phyloP scores from a whole-genome alignment of 306 rosid genomes.

The barrel medic (Medicago truncatula) region DNA sequence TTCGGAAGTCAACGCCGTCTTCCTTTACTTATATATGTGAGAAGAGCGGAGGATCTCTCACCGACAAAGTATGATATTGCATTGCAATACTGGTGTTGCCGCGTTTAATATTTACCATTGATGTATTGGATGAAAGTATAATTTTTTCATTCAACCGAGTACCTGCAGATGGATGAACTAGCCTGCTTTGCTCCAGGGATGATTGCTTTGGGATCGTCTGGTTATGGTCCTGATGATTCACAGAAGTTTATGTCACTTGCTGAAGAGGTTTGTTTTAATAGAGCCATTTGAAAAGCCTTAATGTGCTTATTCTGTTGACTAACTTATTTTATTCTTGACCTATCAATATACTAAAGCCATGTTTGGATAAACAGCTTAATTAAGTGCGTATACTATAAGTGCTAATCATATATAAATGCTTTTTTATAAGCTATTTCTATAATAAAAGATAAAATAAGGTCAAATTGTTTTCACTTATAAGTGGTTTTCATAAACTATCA shows the following conservation, averaged over 20 bases:
- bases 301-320: constrained; percentile 27
- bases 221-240: constrained; percentile 79
- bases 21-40: constrained; percentile 93
- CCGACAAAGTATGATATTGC: constrained; percentile 69
- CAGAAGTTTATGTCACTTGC: constrained; percentile 79
- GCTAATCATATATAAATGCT: neutral
- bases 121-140: constrained; percentile 18
- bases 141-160: constrained; percentile 35
- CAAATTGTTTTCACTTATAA: neutral
- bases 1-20: constrained; percentile 86
- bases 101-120: constrained; percentile 20
- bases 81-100: constrained; percentile 26
- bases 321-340: constrained; percentile 30
- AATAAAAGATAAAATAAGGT: neutral
- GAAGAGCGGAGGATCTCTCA: constrained; percentile 82
- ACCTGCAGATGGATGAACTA: constrained; percentile 95
- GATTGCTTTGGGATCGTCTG: constrained; percentile 94
- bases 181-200: constrained; percentile 99
- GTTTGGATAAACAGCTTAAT: neutral
- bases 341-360: neutral
- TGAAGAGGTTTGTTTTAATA: constrained; percentile 74
- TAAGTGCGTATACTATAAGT: neutral
- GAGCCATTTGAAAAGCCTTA: neutral
- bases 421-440: neutral
- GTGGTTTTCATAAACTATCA: neutral